Conservation (phyloP, 805 yeast species). For the Saturnispora besseyi region DNA sequence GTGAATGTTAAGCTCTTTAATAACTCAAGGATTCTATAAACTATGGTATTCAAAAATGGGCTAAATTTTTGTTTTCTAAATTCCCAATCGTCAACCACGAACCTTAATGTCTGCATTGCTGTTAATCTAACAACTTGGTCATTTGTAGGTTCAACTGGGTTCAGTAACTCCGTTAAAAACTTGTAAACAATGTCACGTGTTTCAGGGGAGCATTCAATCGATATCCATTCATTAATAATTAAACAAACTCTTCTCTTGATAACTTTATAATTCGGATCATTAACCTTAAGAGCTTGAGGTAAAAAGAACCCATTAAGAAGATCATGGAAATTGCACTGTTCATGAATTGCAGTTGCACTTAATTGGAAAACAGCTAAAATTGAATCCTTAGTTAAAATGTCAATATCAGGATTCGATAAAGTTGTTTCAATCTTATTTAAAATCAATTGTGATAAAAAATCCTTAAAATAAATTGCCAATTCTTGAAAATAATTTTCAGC, state of each 20-base stretch:
- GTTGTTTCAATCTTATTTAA: constrained; percentile 48
- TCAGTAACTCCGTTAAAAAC: constrained; percentile 39
- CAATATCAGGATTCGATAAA: constrained; percentile 25
- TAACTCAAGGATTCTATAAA: constrained; percentile 40
- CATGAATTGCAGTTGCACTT: constrained; percentile 56
- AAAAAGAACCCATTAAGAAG: constrained; percentile 50
- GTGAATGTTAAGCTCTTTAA: constrained; percentile 45
- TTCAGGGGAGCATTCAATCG: constrained; percentile 51
- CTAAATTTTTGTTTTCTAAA: constrained; percentile 60
- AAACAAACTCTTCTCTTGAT: constrained; percentile 70
- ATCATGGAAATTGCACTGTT: constrained; percentile 59
- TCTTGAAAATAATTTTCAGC: constrained; percentile 80
- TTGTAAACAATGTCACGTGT: constrained; percentile 52
- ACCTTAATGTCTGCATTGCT: constrained; percentile 58
- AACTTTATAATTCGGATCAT: constrained; percentile 46
- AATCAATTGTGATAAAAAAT: constrained; percentile 43
- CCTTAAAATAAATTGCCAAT: constrained; percentile 54
- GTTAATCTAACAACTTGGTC: constrained; percentile 80
- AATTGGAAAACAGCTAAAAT: constrained; percentile 76
- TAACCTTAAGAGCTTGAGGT: constrained; percentile 48
- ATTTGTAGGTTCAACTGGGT: constrained; percentile 32
- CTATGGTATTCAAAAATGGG: constrained; percentile 50
- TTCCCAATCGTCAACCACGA: constrained; percentile 78
- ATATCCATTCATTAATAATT: constrained; percentile 74
- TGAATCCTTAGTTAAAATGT: constrained; percentile 66